Evolutionary conservation across 306 rosid species (phyloP), one percentile per base, ranked within the genome.

Genomic region (Sphenostylis stenocarpa): DNA sequence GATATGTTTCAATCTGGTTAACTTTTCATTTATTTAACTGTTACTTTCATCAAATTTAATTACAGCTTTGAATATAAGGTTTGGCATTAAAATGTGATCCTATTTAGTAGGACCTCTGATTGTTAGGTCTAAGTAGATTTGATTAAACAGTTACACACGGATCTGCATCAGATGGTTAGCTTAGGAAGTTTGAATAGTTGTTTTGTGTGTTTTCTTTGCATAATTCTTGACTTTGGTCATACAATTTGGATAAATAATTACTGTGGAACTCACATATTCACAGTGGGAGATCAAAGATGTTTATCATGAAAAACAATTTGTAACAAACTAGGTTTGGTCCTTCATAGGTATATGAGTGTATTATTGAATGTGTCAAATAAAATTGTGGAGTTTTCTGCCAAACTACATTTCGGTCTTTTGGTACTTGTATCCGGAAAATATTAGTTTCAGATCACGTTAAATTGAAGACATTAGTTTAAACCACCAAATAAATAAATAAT

Each of bases 391-490:
- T 72, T 70, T 66, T 57, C 62, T 66, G 19, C 23, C 17, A 21
- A 58, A 34, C 34, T 70, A 24, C 29, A 41, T 57, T 65, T 48
- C 29, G 60, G 29, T 26, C 33, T 33, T 24, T 49, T 23, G 64
- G 53, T 31, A 12, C 34, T 5, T 38, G 23, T 61, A 41, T 61
- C n/a, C 11, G 17, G 36, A 34, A 65, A 53, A 49, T 14, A 19
- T 20, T 31, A 11, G 68, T 72, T 70, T 77, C 78, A 53, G 61
- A 57, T 66, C 52, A 9, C 51, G 17, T 56, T 36, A 48, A 76
- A 69, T 24, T 62, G 49, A 58, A 21, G 77, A 83, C 60, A 8
- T 52, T 41, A 56, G 49, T 43, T 78, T 52, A 67, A 69, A 78
- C 75, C 60, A 69, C 68, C 26, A 7, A 47, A 5, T 47, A 71